Percentiles rank a stretch among this genome's conserved stretches.
Evolutionary conservation across 768 basidiomycete species (phyloP).

Genomic region (Lyophyllum semitale): DNA sequence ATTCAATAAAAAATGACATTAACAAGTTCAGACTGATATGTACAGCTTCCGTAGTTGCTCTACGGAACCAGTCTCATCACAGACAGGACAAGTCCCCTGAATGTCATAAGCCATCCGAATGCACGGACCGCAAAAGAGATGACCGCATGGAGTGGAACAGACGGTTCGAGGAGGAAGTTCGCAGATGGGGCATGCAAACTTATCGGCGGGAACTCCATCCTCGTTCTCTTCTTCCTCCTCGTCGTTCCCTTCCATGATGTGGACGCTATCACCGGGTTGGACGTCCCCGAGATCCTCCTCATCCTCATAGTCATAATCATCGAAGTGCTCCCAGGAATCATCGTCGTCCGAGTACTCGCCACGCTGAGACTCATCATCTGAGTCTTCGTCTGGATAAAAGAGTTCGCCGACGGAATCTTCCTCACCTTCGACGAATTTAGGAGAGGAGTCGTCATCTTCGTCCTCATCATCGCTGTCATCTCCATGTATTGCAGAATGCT

Average conservation of each 20-base stretch:
- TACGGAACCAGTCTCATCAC: slow-evolving; percentile 10
- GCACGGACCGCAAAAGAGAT: slow-evolving; percentile 13
- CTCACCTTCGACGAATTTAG: slow-evolving; percentile 11
- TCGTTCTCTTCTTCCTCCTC: slow-evolving; percentile 10
- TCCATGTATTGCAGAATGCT: slow-evolving; percentile 17
- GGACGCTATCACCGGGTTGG: background rate
- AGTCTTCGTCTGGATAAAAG: slow-evolving; percentile 27
- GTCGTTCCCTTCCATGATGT: background rate
- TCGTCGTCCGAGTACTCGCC: slow-evolving; percentile 25
- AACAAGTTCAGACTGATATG: slow-evolving; percentile 8
- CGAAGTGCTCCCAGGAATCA: slow-evolving; percentile 21
- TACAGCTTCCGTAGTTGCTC: slow-evolving; percentile 12
- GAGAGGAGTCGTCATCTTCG: slow-evolving; percentile 1
- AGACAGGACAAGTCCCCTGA: slow-evolving; percentile 12
- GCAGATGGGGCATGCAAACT: slow-evolving; percentile 13
- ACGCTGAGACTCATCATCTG: slow-evolving; percentile 15
- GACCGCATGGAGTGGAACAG: slow-evolving; percentile 11
- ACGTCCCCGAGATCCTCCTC: slow-evolving; percentile 15
- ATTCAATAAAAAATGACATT: background rate
- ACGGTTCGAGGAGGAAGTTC: background rate
- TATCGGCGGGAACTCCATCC: background rate
- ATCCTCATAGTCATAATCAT: slow-evolving; percentile 20
- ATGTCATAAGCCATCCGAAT: slow-evolving; percentile 9
- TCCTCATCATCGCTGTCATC: slow-evolving; percentile 22
- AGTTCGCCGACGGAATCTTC: slow-evolving; percentile 18